phyloP scores from a whole-genome alignment of 441 rosid species.

The Erodium chrysanthum region DNA sequence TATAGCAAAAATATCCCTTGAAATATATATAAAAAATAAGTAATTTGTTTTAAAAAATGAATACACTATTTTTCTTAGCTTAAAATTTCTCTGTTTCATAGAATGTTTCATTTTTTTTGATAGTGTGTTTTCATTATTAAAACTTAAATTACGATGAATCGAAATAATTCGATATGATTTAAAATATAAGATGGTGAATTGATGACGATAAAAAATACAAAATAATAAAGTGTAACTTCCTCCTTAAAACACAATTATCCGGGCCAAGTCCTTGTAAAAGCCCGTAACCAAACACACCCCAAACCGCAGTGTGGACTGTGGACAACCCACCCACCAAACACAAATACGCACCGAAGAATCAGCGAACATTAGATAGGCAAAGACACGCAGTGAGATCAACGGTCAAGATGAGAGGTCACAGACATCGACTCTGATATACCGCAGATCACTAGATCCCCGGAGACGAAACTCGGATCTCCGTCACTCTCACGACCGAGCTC shows the following conservation, averaged over 20 bases:
- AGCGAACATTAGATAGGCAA: neutral
- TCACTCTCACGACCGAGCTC: slow-evolving; percentile 5
- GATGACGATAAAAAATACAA: no score
- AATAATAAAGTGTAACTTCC: no score
- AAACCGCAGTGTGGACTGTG: neutral
- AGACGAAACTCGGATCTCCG: neutral
- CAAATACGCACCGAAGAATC: slow-evolving; percentile 6
- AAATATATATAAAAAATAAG: no score
- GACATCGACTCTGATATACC: slow-evolving; percentile 2
- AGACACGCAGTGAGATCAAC: neutral
- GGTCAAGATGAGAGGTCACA: slow-evolving; percentile 2
- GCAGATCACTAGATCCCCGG: slow-evolving; percentile 9
- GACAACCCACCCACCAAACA: neutral
- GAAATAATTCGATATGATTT: no score
- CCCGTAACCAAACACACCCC: neutral
- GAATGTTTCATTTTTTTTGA: no score
- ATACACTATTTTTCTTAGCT: no score
- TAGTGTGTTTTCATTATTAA: no score
- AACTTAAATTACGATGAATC: no score
- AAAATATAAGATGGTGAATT: no score
- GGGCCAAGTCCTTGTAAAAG: neutral
- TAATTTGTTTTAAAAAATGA: no score
- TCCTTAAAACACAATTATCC: neutral
- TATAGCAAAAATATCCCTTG: no score
- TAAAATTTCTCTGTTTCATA: no score